Evolutionary conservation across 208 protist genomes (phyloP), one percentile per base, ranked within the genome.

Genomic region (Balamuthia mandrillaris): DNA sequence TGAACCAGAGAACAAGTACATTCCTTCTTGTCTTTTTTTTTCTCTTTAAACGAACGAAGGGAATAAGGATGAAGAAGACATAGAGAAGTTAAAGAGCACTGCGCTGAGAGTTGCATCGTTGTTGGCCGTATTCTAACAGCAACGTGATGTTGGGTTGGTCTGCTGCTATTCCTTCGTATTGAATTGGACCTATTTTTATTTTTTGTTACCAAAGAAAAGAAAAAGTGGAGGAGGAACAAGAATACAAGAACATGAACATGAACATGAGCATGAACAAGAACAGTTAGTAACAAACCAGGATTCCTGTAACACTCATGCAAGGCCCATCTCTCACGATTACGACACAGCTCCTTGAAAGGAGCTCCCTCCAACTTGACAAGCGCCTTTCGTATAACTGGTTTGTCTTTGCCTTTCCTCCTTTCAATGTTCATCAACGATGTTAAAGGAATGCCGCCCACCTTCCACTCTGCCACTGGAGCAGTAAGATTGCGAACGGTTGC

Each of bases 341-440:
- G 39, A 10, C 41, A 31, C 10, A 91, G 79, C 7, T 54, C 45
- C 39, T 79, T 78, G 52, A 88, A 91, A 16, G 86, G 81, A 27
- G 21, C 39, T 10, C 75, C 85, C 47, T 78, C 37, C 12, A 91
- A 58, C 3, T 91, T 77, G 24, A 89, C 86, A 41, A 92, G 63
- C 39, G 79, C 63, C 72, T 91, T 92, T n/a, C 74, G 61, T 37
- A 91, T 89, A 42, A 92, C 88, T 7, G 90, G 88, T 35, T 60
- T 63, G 24, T 29, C 14, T 16, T 77, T 21, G 41, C 87, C 88
- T 27, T 87, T 63, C 49, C 90, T 47, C 56, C 68, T 39, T 44
- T 92, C 88, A 4, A 91, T 74, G 39, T 88, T 78, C 84, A 91
- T 87, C 65, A 92, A 78, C 37, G n/a, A 16, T 35, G 81, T 77